Evolutionary conservation across 768 basidiomycete genomes (phyloP), one percentile per base, ranked within the genome.

Genomic region (Hypholoma fasciculare): DNA sequence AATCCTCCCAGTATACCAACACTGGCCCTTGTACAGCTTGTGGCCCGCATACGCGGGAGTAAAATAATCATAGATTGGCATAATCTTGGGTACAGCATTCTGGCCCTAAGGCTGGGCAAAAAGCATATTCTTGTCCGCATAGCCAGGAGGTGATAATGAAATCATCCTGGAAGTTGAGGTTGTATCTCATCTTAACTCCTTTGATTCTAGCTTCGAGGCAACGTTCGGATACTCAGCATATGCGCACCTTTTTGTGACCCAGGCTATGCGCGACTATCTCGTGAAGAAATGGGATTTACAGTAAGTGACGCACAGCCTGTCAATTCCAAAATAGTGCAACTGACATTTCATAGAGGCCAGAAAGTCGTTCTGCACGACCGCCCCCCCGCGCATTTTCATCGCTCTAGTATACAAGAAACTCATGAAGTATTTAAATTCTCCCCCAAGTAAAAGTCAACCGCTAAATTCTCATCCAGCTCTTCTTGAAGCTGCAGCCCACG

Each of bases 31-130:
- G 93, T 92, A 2, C 90, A 91, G 80, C 71, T 94, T 26, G 86
- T 88, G 1, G 82, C 83, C 19, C 68, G 76, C 17, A 65, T 93
- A 14, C 81, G 86, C 16, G 88, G 90, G 3, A 89, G 88, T 63
- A 93, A 91, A 65, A 78, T 99, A 63, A 91, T 99, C 59, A 95
- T 99, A 54, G 97, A 99, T 74, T 99, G 97, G 97, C 97, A 99
- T 70, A 99, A 99, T 71, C 83, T 96, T 23, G 97, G 97, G 16
- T 95, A 94, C 70, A 96, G 87, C 61, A 94, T 98, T 47, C 83
- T 99, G 49, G 90, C 89, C 1, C 72, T 99, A 62, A 89, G 86
- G 64, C 74, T 95, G n/a, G 91, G 94, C 0, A 58, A 76, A 1
- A 69, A 71, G 0, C 91, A 94, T 68, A 70, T 78, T 0, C 79